phyloP scores from a whole-genome alignment of 257 asterid species.

The Datura wrightii region DNA sequence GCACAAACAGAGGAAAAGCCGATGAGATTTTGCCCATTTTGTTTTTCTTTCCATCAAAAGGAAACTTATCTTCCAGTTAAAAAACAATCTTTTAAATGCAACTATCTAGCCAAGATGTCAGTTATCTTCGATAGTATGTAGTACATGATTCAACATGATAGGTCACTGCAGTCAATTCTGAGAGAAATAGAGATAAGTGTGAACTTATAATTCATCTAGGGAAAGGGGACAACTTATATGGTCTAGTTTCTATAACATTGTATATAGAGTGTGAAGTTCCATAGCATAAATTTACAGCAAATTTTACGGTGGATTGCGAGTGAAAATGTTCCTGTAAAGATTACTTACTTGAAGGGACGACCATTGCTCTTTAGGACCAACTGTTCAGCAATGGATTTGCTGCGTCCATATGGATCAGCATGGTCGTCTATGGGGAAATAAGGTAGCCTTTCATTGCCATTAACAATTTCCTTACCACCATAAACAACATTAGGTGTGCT shows the following conservation, averaged over 20 bases:
- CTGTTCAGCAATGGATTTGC: conserved; percentile 93
- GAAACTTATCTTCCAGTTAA: conserved; percentile 12
- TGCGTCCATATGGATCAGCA: conserved; percentile 85
- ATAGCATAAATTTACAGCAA: neutral
- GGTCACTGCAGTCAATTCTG: conserved; percentile 2
- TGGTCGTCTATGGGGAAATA: conserved; percentile 89
- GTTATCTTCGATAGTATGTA: neutral
- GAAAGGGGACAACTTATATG: neutral
- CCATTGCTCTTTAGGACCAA: conserved; percentile 82
- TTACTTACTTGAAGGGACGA: conserved; percentile 72
- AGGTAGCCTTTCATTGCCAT: conserved; percentile 86
- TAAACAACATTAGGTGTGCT: conserved; percentile 88
- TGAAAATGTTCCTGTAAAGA: neutral
- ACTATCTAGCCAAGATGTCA: neutral
- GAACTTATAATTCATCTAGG: neutral
- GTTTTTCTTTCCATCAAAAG: neutral
- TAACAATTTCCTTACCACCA: conserved; percentile 83
- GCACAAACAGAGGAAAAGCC: neutral
- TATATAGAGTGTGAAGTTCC: neutral
- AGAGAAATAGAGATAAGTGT: neutral
- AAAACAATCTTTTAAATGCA: conserved; percentile 10
- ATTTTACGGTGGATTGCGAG: neutral
- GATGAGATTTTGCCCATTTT: neutral
- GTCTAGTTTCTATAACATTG: conserved; percentile 4
- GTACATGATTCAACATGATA: neutral